These are phyloP conservation scores for Calonectria ilicicola DNA, from an alignment of 2,329 filamentous ascomycete genomes.

Conservation along the genomic window DNA sequence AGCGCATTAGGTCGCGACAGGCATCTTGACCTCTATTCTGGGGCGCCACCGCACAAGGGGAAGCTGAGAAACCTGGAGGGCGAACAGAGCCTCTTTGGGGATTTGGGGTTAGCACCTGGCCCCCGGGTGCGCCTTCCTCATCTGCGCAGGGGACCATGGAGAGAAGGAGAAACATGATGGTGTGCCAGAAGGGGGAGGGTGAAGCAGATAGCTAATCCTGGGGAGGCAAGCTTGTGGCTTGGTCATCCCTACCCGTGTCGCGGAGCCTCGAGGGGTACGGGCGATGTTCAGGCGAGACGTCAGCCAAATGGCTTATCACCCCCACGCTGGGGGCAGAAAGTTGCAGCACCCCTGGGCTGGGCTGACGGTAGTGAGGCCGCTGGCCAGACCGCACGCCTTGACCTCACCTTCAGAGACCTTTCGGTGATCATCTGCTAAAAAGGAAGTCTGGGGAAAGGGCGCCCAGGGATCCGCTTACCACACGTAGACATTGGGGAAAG, in stretches of 20 bases:
- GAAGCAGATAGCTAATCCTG: slow-evolving; percentile 23
- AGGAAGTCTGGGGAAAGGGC: slow-evolving; percentile 38
- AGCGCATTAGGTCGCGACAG: slow-evolving; percentile 34
- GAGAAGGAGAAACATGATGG: slow-evolving; percentile 29
- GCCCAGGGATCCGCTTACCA: slow-evolving; percentile 34
- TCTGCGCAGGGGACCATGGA: slow-evolving; percentile 31
- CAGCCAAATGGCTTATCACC: slow-evolving; percentile 35
- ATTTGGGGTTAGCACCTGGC: slow-evolving; percentile 13
- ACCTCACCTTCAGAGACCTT: neutral
- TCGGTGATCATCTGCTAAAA: slow-evolving; percentile 26
- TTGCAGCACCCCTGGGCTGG: slow-evolving; percentile 29
- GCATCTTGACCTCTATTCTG: slow-evolving; percentile 30
- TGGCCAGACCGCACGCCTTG: slow-evolving; percentile 14
- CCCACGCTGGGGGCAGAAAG: slow-evolving; percentile 30
- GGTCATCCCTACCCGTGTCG: slow-evolving; percentile 30
- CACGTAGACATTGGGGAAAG: slow-evolving; percentile 15
- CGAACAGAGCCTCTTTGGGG: slow-evolving; percentile 39
- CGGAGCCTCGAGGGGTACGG: slow-evolving; percentile 19
- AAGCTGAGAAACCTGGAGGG: slow-evolving; percentile 42
- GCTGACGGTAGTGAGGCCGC: slow-evolving; percentile 19
- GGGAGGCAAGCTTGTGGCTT: slow-evolving; percentile 26
- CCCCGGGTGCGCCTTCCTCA: slow-evolving; percentile 37
- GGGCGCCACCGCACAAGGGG: slow-evolving; percentile 45
- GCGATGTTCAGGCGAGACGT: slow-evolving; percentile 31
- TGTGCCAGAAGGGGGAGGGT: slow-evolving; percentile 31